phyloP scores from a whole-genome alignment of 257 asterid genomes.

The Fraxinus quadrangulata region DNA sequence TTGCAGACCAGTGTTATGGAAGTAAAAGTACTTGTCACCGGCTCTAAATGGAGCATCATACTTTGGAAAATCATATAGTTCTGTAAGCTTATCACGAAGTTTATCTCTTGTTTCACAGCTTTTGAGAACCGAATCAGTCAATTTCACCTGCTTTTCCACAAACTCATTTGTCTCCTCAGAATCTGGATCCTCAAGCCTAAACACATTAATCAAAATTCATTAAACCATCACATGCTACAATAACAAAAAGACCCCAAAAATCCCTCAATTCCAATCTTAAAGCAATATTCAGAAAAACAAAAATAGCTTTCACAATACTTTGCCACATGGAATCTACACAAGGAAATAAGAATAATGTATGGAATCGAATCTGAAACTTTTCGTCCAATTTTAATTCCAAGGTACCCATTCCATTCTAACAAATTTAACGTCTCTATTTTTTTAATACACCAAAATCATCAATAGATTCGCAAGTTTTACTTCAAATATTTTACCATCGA shows the following conservation, averaged over 20 bases:
- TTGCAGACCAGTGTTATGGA: constrained; percentile 62
- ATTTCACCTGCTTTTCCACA: constrained; percentile 48
- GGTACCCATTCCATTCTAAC: not conserved
- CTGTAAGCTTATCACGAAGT: constrained; percentile 46
- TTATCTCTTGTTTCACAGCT: constrained; percentile 51
- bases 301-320: not conserved
- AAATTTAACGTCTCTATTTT: not conserved
- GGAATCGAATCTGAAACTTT: not conserved
- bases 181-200: constrained; percentile 77
- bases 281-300: not conserved
- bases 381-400: not conserved
- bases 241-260: not conserved
- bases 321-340: constrained; percentile 2
- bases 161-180: constrained; percentile 61
- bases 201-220: constrained; percentile 6
- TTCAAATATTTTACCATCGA: constrained; percentile 50
- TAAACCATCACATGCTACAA: not conserved
- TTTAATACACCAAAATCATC: not conserved
- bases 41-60: constrained; percentile 56
- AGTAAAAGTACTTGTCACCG: constrained; percentile 59
- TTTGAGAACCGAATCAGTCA: constrained; percentile 55
- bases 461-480: no score
- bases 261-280: not conserved
- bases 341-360: not conserved
- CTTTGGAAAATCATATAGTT: constrained; percentile 52